phyloP scores from a whole-genome alignment of 495 filamentous ascomycete species.

The Hypoxylon intermedium region DNA sequence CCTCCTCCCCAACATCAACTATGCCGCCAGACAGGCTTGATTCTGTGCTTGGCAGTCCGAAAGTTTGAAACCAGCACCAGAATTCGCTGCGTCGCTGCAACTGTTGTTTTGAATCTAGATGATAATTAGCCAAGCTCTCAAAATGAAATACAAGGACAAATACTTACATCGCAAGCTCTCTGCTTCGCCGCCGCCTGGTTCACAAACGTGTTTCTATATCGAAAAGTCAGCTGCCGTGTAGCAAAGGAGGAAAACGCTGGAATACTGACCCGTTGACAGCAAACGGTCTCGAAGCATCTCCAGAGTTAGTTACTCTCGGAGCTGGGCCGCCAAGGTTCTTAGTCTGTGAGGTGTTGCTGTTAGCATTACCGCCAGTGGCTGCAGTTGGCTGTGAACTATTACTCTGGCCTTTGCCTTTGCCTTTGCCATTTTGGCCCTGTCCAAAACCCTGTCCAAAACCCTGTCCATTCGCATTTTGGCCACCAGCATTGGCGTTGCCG shows the following conservation, averaged over 20 bases:
- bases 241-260: background rate
- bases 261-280: conserved; percentile 49
- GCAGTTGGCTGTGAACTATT: conserved; percentile 28
- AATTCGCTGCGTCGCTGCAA: conserved; percentile 57
- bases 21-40: background rate
- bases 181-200: conserved; percentile 50
- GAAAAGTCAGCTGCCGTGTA: conserved; percentile 8
- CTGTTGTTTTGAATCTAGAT: conserved; percentile 59
- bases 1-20: conserved; percentile 12
- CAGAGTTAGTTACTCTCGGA: conserved; percentile 48
- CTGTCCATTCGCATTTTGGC: too few species aligned
- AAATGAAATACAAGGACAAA: background rate
- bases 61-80: conserved; percentile 44
- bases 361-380: conserved; percentile 35
- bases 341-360: conserved; percentile 35
- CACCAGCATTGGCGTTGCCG: background rate
- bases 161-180: conserved; percentile 39
- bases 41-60: conserved; percentile 46
- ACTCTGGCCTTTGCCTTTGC: conserved; percentile 24
- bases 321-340: conserved; percentile 46
- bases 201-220: conserved; percentile 54
- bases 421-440: conserved; percentile 14
- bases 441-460: too few species aligned
- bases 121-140: conserved; percentile 4
- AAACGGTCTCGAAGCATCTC: conserved; percentile 55